Conservation (phyloP, 129 eudicot species). For the Flaveria trinervia region DNA sequence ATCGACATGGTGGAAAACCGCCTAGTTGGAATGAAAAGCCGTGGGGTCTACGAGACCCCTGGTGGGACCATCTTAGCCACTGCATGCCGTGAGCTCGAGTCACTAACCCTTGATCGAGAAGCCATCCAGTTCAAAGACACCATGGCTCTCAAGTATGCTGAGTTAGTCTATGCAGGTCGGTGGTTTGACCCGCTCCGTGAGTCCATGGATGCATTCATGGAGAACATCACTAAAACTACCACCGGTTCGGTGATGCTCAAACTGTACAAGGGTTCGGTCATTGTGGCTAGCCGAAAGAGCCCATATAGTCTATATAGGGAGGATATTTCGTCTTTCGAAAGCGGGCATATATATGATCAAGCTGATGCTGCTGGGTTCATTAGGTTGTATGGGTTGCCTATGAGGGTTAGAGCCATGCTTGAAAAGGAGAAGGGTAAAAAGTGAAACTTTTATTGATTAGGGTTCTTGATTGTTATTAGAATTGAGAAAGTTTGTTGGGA, state of each 20-base stretch:
- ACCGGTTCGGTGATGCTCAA: slow-evolving; percentile 87
- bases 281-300: slow-evolving; percentile 74
- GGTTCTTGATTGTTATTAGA: slow-evolving; percentile 7
- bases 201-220: slow-evolving; percentile 90
- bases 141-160: slow-evolving; percentile 87
- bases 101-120: slow-evolving; percentile 92
- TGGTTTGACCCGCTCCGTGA: slow-evolving; percentile 98
- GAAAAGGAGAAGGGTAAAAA: slow-evolving; percentile 59
- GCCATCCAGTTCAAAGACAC: slow-evolving; percentile 82
- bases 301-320: slow-evolving; percentile 79
- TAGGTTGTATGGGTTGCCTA: slow-evolving; percentile 76
- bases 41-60: slow-evolving; percentile 95
- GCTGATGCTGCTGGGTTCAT: slow-evolving; percentile 99
- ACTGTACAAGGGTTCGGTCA: slow-evolving; percentile 84
- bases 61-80: slow-evolving; percentile 90
- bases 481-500: slow-evolving; percentile 4
- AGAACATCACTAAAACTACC: slow-evolving; percentile 72
- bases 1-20: slow-evolving; percentile 95
- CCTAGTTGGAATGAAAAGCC: slow-evolving; percentile 84
- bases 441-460: background rate
- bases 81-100: slow-evolving; percentile 90
- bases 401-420: slow-evolving; percentile 96
- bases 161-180: slow-evolving; percentile 90
- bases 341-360: slow-evolving; percentile 85
- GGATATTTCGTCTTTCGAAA: slow-evolving; percentile 92